Evolutionary conservation across 148 eudicot species (phyloP), one percentile per base, ranked within the genome.

Genomic region (Arbutus unedo): DNA sequence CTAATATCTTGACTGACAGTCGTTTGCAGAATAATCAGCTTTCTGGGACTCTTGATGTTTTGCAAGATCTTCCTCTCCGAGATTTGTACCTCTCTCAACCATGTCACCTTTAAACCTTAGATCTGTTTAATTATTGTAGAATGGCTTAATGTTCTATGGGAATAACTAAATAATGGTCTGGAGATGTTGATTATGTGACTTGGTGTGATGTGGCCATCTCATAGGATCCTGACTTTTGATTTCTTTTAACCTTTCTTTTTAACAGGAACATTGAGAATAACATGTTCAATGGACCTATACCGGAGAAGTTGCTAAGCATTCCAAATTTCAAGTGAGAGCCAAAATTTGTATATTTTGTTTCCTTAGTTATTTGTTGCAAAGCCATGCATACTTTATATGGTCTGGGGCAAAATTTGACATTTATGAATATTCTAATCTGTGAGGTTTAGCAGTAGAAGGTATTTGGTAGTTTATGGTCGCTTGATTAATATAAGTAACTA

Each of bases 11-110:
- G 64, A 74, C 81, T 87, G 82, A 81, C 95, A 96, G 98, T 82
- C 98, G 87, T 86, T 83, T 96, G 92, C 99, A 94, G 93, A 85
- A 88, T 85, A 96, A 96, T 90, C 93, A 93, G 85, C 94, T 96
- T 53, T 90, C 98, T 60, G 99, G 99, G 81, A 88, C 91, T 72
- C 95, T 96, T 76, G 95, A 91, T 88, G 97, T 93, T 85, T 86
- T 96, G 57, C 91, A 93, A 86, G 92, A 92, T 87, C 94, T 96
- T 84, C 95, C 95, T 11, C 90, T 96, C 83, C 72, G 68, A 78
- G 97, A 96, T 83, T 86, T 96, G 99, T 96, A 96, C 49, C 77
- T 64, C 83, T 84, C 89, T 84, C 79, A 85, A 77, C 83, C 87
- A 81, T 86, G 45, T 62, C 66, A 79, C 51, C 23, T 25, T 55